Conservation (phyloP, 257 asterid species). For the Mentha longifolia region DNA sequence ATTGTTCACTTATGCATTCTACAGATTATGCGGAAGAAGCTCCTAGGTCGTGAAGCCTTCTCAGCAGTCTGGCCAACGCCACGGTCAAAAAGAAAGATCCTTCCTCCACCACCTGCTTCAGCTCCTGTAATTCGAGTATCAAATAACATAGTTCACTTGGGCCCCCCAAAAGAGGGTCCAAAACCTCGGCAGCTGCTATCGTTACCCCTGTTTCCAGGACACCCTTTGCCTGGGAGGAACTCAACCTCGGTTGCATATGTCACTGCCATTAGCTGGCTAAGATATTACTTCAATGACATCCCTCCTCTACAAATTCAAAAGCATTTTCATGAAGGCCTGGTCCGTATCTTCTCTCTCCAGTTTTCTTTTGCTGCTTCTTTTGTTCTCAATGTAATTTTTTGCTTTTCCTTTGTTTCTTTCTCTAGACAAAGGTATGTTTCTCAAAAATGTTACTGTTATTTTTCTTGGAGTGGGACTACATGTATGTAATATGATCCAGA, state of each 20-base stretch:
- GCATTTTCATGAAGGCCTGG: conserved; percentile 85
- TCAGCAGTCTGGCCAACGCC: conserved; percentile 46
- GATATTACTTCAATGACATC: conserved; percentile 79
- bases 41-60: conserved; percentile 40
- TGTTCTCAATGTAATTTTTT: neutral
- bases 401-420: neutral
- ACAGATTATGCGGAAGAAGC: conserved; percentile 55
- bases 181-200: conserved; percentile 81
- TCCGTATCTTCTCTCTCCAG: conserved; percentile 40
- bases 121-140: conserved; percentile 66
- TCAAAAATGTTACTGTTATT: neutral
- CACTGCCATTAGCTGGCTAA: conserved; percentile 95
- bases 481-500: neutral
- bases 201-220: conserved; percentile 89
- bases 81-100: conserved; percentile 40
- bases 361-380: conserved; percentile 23
- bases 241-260: conserved; percentile 50
- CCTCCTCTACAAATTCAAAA: conserved; percentile 64
- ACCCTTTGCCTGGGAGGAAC: conserved; percentile 75
- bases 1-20: conserved; percentile 15
- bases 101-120: conserved; percentile 48
- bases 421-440: neutral
- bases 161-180: conserved; percentile 64
- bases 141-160: conserved; percentile 71
- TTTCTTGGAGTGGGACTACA: conserved; percentile 9